These are phyloP conservation scores for Exophiala xenobiotica DNA, from an alignment of 2,329 filamentous ascomycete genomes.

Conservation along the genomic window DNA sequence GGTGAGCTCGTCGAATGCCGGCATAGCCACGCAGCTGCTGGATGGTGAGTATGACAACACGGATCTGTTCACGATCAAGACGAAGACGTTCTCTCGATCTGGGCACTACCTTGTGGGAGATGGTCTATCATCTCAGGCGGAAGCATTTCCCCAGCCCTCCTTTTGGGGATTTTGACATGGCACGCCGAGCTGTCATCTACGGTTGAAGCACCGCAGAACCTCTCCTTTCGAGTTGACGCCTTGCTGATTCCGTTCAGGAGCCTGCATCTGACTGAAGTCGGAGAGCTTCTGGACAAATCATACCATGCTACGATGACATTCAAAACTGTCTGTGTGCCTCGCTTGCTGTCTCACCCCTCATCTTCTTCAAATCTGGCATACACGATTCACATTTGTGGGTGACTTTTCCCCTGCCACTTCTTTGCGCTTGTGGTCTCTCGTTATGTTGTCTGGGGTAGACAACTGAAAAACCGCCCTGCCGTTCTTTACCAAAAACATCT, in stretches of 20 bases:
- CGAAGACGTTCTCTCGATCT: no score
- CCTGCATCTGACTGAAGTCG: neutral
- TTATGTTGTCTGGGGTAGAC: slow-evolving; percentile 13
- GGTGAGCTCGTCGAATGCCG: no score
- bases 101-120: neutral
- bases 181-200: neutral
- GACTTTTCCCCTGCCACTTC: slow-evolving; percentile 5
- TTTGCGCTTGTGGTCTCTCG: slow-evolving; percentile 7
- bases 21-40: no score
- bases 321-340: neutral
- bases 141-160: neutral
- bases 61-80: neutral
- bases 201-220: neutral
- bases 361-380: neutral
- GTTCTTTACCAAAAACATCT: slow-evolving; percentile 3
- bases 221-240: neutral
- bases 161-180: neutral
- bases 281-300: neutral
- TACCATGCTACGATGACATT: neutral
- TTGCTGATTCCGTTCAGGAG: neutral
- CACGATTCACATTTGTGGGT: no score
- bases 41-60: neutral
- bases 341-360: neutral
- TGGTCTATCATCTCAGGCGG: neutral
- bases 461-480: slow-evolving; percentile 12